These are phyloP conservation scores for Olyra latifolia DNA, from an alignment of 176 grass and related monocot species.

Conservation along the genomic window DNA sequence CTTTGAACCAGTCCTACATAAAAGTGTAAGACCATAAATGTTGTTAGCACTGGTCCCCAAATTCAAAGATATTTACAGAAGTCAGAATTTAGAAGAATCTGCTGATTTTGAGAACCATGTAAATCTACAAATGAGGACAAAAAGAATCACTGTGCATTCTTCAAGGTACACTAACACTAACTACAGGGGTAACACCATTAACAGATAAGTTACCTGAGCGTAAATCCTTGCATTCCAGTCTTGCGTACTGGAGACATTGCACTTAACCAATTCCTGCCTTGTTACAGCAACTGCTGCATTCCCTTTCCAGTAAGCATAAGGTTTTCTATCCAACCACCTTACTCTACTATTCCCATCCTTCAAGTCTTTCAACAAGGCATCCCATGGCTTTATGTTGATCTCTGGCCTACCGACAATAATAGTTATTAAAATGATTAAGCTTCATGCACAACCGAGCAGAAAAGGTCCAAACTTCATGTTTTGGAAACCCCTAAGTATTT, in stretches of 20 bases:
- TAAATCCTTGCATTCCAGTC: constrained; percentile 92
- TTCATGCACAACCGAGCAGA: background rate
- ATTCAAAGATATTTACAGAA: background rate
- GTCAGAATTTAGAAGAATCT: background rate
- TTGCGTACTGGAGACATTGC: constrained; percentile 61
- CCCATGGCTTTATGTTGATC: constrained; percentile 94
- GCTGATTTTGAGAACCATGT: background rate
- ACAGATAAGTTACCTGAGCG: constrained; percentile 42
- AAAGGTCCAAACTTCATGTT: background rate
- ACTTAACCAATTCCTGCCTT: constrained; percentile 64
- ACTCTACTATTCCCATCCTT: constrained; percentile 51
- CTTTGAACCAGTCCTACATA: constrained; percentile 79
- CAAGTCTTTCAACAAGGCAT: constrained; percentile 47
- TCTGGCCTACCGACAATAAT: constrained; percentile 58
- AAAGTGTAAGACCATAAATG: constrained; percentile 11
- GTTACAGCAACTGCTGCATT: constrained; percentile 64
- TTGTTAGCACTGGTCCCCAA: background rate
- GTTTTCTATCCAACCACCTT: constrained; percentile 63
- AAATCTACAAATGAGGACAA: background rate
- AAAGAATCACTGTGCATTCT: background rate
- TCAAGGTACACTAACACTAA: background rate
- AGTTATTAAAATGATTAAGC: background rate
- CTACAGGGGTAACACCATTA: constrained; percentile 2
- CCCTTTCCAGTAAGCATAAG: constrained; percentile 96
- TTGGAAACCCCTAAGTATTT: background rate